Base-by-base conservation (phyloP, 1,139 yeast genomes). In the Lodderomyces jiufengensis region DNA sequence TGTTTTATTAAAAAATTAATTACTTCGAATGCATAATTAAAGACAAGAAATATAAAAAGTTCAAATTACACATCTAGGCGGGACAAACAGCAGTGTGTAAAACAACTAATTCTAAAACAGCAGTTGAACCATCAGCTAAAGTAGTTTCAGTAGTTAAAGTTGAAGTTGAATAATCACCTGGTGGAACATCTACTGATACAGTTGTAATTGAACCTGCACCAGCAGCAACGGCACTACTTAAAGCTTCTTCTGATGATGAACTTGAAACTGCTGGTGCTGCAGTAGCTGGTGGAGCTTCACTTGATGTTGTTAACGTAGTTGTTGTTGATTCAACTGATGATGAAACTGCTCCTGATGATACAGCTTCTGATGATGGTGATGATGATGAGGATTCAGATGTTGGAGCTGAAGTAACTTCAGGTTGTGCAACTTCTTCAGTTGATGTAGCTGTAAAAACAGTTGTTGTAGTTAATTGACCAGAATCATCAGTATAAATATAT, bases 381-480 rank as follows among this genome's bases (percentile, higher is more conserved):
- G 18, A 35, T 16, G 30, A 8, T 7, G 30, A 18, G 22, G 45
- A 16, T 24, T 37, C 34, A 24, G 36, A 31, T 28, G 46, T 15
- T 20, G 43, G 8, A 25, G 33, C 26, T 4, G 31, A n/a, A 27
- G 24, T 36, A 10, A 20, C 11, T 9, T 18, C 30, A n/a, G 27
- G 27, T 5, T 44, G 18, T 21, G 34, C 27, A 11, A 24, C 11
- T 18, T 15, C 36, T 4, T 34, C 22, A 14, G 44, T 15, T 7
- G 47, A 18, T 16, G 41, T 58, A 29, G 60, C 54, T 9, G 63
- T 65, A 21, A 49, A 45, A 15, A 50, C 50, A 13, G 60, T 55
- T 13, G 54, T 47, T 14, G 73, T 62, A 25, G 73, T 67, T 45
- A 63, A 55, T 8, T 37, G 40, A 7, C 71, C 70, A 29, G 46